Conservation (phyloP, 139 green algal species). For the Chlorokybus atmophyticus region DNA sequence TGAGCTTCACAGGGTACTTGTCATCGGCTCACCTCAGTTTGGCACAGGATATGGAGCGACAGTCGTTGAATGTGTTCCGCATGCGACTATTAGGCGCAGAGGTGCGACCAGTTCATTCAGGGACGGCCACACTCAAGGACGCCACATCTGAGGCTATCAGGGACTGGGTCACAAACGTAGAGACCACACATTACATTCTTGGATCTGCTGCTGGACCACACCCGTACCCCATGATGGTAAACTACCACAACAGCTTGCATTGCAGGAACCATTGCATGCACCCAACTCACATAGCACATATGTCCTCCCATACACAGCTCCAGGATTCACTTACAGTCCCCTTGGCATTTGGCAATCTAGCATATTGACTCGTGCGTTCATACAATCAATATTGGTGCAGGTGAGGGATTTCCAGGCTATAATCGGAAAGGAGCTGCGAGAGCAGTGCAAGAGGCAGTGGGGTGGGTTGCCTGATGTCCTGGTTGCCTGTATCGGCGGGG, state of each 20-base stretch:
- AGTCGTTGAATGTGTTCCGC: constrained; percentile 97
- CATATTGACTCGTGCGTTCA: too few species aligned
- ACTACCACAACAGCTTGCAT: too few species aligned
- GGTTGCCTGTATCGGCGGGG: constrained; percentile 91
- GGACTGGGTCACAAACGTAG: constrained; percentile 99
- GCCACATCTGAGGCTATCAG: constrained; percentile 93
- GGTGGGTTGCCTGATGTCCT: constrained; percentile 82
- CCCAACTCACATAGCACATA: too few species aligned
- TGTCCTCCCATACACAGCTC: too few species aligned
- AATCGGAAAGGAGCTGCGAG: constrained; percentile 67
- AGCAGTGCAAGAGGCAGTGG: constrained; percentile 67
- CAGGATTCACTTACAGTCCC: constrained; percentile 24
- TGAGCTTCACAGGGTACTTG: background rate
- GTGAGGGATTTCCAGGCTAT: constrained; percentile 84
- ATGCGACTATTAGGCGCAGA: constrained; percentile 95
- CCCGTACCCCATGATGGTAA: constrained; percentile 97
- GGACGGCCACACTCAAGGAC: constrained; percentile 95
- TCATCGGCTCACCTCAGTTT: too few species aligned
- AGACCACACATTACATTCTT: constrained; percentile 98
- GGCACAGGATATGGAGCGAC: constrained; percentile 90
- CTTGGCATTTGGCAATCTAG: too few species aligned
- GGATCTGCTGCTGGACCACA: constrained; percentile 89
- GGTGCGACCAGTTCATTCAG: constrained; percentile 58
- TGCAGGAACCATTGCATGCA: too few species aligned
- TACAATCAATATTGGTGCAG: too few species aligned